Evolutionary conservation across 179 eudicot genomes (phyloP).

Genomic region (Silene noctiflora): DNA sequence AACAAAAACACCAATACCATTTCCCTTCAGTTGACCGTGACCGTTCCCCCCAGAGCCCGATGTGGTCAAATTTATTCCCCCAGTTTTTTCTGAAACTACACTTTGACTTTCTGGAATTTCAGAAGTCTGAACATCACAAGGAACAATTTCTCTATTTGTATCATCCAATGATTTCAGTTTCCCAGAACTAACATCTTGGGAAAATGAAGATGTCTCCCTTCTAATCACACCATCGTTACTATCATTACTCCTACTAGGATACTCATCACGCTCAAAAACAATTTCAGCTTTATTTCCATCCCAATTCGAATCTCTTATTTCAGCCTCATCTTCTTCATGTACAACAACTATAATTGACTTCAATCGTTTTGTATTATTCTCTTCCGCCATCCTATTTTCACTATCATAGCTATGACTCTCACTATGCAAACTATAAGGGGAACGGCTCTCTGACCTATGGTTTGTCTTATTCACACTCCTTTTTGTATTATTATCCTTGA

Average conservation of each 20-base stretch:
- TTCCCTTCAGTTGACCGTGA: slow-evolving; percentile 19
- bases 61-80: slow-evolving; percentile 14
- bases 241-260: slow-evolving; percentile 62
- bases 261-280: slow-evolving; percentile 56
- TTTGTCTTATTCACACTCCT: slow-evolving; percentile 35
- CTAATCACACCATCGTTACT: slow-evolving; percentile 48
- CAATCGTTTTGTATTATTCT: slow-evolving; percentile 48
- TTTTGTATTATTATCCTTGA: slow-evolving; percentile 37
- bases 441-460: slow-evolving; percentile 42
- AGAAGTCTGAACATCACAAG: slow-evolving; percentile 24
- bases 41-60: slow-evolving; percentile 3
- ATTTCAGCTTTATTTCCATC: slow-evolving; percentile 66
- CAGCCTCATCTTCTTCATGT: slow-evolving; percentile 31
- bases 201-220: slow-evolving; percentile 29
- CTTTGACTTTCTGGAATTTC: slow-evolving; percentile 15
- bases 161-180: slow-evolving; percentile 27
- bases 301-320: slow-evolving; percentile 31
- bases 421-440: slow-evolving; percentile 37
- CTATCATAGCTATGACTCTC: slow-evolving; percentile 26
- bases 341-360: slow-evolving; percentile 63
- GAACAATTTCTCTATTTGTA: slow-evolving; percentile 25
- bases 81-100: slow-evolving; percentile 19
- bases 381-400: slow-evolving; percentile 30
- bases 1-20: slow-evolving; percentile 24
- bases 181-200: slow-evolving; percentile 26